A percentile compares a stretch with the other conserved stretches of the same genome.
These are phyloP conservation scores for Umbelopsis sp. DNA, from an alignment of 192 early-diverging fungal species.

Conservation along the genomic window DNA sequence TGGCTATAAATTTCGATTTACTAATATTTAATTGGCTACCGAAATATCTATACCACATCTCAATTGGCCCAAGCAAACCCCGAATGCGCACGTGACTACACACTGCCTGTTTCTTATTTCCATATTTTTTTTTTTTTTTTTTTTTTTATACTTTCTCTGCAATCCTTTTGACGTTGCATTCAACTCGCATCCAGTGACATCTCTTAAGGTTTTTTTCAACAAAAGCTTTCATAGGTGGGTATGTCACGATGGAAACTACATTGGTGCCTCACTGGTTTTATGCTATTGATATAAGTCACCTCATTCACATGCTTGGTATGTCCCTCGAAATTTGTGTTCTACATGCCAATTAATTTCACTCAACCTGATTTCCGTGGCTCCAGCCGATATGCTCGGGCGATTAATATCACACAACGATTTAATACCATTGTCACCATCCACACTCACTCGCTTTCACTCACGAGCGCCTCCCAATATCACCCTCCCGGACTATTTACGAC, in stretches of 20 bases:
- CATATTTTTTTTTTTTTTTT: background rate
- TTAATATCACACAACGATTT: constrained; percentile 61
- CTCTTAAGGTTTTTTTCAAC: background rate
- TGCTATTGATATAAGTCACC: constrained; percentile 21
- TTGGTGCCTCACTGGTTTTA: constrained; percentile 27
- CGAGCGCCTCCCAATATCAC: constrained; percentile 87
- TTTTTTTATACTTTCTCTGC: background rate
- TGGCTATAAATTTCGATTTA: no score
- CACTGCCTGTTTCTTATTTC: no score
- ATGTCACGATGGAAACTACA: constrained; percentile 26
- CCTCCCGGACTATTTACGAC: constrained; percentile 84
- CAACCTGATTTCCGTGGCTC: background rate
- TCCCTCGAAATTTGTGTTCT: background rate
- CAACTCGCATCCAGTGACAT: background rate
- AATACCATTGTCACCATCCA: constrained; percentile 58
- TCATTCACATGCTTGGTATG: constrained; percentile 33
- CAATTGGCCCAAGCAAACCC: no score
- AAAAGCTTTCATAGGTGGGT: constrained; percentile 14
- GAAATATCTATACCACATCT: no score
- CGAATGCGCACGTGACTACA: no score
- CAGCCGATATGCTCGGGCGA: constrained; percentile 63
- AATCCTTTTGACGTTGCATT: background rate
- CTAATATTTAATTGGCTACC: no score
- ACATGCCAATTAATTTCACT: background rate
- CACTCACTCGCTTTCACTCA: constrained; percentile 94